These are phyloP conservation scores for Monilinia laxa DNA, from an alignment of 2,329 filamentous ascomycete species.

Conservation along the genomic window DNA sequence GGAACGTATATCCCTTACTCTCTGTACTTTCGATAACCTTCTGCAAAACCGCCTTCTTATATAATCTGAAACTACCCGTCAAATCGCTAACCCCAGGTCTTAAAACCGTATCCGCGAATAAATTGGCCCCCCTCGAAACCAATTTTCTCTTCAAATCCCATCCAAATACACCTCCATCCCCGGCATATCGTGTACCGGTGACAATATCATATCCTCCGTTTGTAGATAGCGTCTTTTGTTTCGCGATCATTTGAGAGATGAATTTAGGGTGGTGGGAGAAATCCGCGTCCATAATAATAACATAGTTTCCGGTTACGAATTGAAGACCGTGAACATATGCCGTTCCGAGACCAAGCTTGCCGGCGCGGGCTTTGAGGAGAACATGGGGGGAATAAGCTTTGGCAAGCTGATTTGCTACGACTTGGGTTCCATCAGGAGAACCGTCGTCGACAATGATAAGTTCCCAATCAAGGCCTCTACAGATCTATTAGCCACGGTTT, in stretches of 20 bases:
- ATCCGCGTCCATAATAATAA: slow-evolving; percentile 99
- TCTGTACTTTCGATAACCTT: slow-evolving; percentile 88
- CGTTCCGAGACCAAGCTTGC: slow-evolving; percentile 51
- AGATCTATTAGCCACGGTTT: slow-evolving; percentile 4
- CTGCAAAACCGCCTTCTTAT: slow-evolving; percentile 86
- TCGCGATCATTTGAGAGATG: slow-evolving; percentile 87
- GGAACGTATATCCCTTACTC: slow-evolving; percentile 97
- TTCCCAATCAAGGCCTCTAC: slow-evolving; percentile 91
- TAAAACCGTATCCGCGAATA: slow-evolving; percentile 93
- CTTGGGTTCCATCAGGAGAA: slow-evolving; percentile 92
- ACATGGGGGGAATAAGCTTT: slow-evolving; percentile 80
- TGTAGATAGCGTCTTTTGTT: slow-evolving; percentile 57
- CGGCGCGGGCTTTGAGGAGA: slow-evolving; percentile 80
- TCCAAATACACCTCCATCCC: slow-evolving; percentile 84
- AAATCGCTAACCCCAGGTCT: slow-evolving; percentile 92
- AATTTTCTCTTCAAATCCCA: slow-evolving; percentile 94
- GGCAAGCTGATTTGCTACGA: slow-evolving; percentile 85
- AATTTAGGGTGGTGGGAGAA: slow-evolving; percentile 99
- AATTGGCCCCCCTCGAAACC: slow-evolving; percentile 82
- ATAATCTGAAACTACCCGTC: slow-evolving; percentile 91
- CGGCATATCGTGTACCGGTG: slow-evolving; percentile 91
- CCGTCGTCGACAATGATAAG: slow-evolving; percentile 98
- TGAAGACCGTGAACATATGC: slow-evolving; percentile 53
- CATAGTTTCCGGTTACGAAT: slow-evolving; percentile 87
- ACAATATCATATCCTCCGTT: slow-evolving; percentile 88